These are phyloP conservation scores for Heracleum sosnowskyi DNA, from an alignment of 129 eudicot species.

Conservation along the genomic window DNA sequence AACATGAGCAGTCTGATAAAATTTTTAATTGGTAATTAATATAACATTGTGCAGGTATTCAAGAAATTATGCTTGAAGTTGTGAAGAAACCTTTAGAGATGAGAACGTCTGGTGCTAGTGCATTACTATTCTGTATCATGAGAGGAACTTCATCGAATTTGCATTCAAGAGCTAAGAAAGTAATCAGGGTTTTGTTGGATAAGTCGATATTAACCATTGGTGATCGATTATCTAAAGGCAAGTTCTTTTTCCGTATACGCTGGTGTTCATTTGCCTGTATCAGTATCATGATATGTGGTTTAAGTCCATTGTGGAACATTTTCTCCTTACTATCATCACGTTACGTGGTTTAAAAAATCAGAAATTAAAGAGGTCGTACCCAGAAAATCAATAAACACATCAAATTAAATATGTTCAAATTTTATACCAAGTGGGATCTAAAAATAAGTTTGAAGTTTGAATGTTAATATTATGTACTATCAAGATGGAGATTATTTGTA, in stretches of 20 bases:
- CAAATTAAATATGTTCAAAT: neutral
- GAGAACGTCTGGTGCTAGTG: conserved; percentile 60
- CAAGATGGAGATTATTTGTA: neutral
- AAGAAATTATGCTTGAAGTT: conserved; percentile 50
- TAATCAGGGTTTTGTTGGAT: conserved; percentile 39
- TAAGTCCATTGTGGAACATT: neutral
- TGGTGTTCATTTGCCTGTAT: neutral
- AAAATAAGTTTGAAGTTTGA: neutral
- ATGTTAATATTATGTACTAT: neutral
- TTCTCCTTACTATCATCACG: neutral
- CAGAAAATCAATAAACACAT: neutral
- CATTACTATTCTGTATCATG: conserved; percentile 56
- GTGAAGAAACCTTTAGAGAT: conserved; percentile 46
- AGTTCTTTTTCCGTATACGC: conserved; percentile 12
- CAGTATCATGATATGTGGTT: neutral
- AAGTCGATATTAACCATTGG: conserved; percentile 35
- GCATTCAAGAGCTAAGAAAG: conserved; percentile 64
- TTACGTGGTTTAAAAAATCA: neutral
- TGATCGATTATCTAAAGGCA: conserved; percentile 48
- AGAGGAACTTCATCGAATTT: conserved; percentile 69
- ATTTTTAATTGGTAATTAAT: neutral
- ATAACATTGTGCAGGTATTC: conserved; percentile 39
- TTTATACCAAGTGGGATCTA: neutral
- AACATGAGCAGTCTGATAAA: neutral
- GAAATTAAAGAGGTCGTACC: neutral